These are phyloP conservation scores for Periconia sp. DNA, from an alignment of 2,329 filamentous ascomycete species.

Conservation along the genomic window DNA sequence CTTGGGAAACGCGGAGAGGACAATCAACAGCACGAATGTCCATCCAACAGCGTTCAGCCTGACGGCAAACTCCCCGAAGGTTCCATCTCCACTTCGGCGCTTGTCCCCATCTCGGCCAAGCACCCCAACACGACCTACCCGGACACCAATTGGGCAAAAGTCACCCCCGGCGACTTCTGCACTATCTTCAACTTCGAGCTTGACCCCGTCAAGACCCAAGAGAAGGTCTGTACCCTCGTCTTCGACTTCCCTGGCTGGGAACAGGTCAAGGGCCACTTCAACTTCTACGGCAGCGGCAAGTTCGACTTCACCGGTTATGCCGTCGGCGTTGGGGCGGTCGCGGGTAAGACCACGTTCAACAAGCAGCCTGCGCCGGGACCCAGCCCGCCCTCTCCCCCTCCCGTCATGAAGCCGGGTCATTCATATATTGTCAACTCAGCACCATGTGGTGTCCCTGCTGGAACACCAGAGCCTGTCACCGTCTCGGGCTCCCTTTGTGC, in stretches of 20 bases:
- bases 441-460: conserved; percentile 27
- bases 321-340: conserved; percentile 24
- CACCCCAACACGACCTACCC: conserved; percentile 26
- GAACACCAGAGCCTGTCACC: conserved; percentile 20
- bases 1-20: conserved; percentile 30
- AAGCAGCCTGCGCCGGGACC: conserved; percentile 25
- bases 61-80: conserved; percentile 28
- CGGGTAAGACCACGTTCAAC: conserved; percentile 27
- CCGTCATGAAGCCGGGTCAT: conserved; percentile 27
- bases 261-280: conserved; percentile 21
- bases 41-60: conserved; percentile 26
- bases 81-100: conserved; percentile 22
- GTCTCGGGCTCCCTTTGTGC: conserved; percentile 29
- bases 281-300: conserved; percentile 21
- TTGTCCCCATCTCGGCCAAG: conserved; percentile 28
- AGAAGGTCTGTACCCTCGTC: conserved; percentile 37
- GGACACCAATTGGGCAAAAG: conserved; percentile 18
- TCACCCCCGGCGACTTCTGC: conserved; percentile 36
- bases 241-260: conserved; percentile 31
- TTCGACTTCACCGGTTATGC: conserved; percentile 33
- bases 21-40: too few relatives aligned
- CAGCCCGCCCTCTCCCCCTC: conserved; percentile 25
- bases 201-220: conserved; percentile 21
- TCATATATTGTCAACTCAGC: conserved; percentile 29
- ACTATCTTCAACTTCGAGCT: conserved; percentile 38